These are phyloP conservation scores for Vitrella brassicaformis DNA, from an alignment of 73 alveolate genomes.

Conservation along the genomic window DNA sequence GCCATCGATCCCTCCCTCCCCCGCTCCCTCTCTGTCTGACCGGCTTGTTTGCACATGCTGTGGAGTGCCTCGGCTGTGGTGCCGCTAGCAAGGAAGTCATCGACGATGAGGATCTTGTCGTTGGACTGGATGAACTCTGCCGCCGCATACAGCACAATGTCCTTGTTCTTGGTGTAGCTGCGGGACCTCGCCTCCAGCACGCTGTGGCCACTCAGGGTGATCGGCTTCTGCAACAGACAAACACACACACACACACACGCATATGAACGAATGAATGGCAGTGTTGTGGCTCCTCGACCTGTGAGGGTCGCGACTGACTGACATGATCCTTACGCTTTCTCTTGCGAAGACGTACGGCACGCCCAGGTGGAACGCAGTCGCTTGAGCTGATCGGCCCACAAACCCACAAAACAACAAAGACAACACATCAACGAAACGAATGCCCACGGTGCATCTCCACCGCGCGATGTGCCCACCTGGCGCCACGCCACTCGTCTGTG, in stretches of 20 bases:
- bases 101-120: conserved; percentile 25
- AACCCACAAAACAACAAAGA: too few relatives aligned
- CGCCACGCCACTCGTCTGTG: conserved; percentile 30
- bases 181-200: not conserved
- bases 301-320: too few relatives aligned
- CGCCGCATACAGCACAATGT: conserved; percentile 1
- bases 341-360: conserved; percentile 20
- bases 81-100: conserved; percentile 26
- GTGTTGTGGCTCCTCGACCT: too few relatives aligned
- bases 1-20: not conserved
- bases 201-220: not conserved
- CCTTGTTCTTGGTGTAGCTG: not conserved
- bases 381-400: too few relatives aligned
- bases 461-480: conserved; percentile 14
- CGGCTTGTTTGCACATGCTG: not conserved
- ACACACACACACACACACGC: too few relatives aligned
- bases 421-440: not conserved
- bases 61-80: conserved; percentile 30
- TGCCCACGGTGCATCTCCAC: not conserved
- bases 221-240: too few relatives aligned
- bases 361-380: not conserved
- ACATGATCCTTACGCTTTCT: too few relatives aligned
- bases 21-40: not conserved
- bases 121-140: conserved; percentile 22
- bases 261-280: too few relatives aligned